A percentile compares a stretch with the other conserved stretches of the same genome.
phyloP scores from a whole-genome alignment of 345 rosid species.

The Acer yangbiense region DNA sequence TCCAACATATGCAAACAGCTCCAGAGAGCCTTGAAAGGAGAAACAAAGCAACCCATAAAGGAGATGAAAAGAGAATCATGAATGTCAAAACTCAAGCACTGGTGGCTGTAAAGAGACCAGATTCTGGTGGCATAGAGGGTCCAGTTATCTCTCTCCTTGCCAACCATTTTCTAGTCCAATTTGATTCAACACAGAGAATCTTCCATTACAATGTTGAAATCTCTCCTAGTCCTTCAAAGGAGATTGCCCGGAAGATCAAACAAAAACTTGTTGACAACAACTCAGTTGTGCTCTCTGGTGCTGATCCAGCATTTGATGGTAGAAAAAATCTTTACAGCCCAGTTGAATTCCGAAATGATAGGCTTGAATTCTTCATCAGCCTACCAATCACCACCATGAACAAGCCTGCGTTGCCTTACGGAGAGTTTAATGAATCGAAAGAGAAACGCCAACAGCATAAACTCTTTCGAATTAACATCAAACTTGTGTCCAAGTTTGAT shows the following conservation, averaged over 20 bases:
- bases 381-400: slow-evolving; percentile 72
- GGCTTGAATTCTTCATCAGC: slow-evolving; percentile 81
- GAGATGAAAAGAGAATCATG: slow-evolving; percentile 40
- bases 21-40: slow-evolving; percentile 35
- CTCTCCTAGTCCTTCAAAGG: slow-evolving; percentile 77
- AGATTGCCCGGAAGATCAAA: slow-evolving; percentile 82
- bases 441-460: slow-evolving; percentile 59
- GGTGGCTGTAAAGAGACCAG: slow-evolving; percentile 75
- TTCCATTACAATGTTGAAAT: slow-evolving; percentile 94
- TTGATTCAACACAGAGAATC: slow-evolving; percentile 65
- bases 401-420: slow-evolving; percentile 31
- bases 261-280: slow-evolving; percentile 69
- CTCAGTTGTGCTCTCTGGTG: slow-evolving; percentile 54
- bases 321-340: slow-evolving; percentile 80
- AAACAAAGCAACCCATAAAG: slow-evolving; percentile 33
- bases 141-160: slow-evolving; percentile 74
- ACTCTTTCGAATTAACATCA: slow-evolving; percentile 68
- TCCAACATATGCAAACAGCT: slow-evolving; percentile 39
- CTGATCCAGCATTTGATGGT: slow-evolving; percentile 83
- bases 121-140: slow-evolving; percentile 85
- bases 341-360: slow-evolving; percentile 78
- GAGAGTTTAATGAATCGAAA: slow-evolving; percentile 39
- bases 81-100: slow-evolving; percentile 41
- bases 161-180: slow-evolving; percentile 85
- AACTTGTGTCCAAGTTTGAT: slow-evolving; percentile 80